Base-by-base conservation (phyloP, 768 basidiomycete species). In the Amanita thiersii region DNA sequence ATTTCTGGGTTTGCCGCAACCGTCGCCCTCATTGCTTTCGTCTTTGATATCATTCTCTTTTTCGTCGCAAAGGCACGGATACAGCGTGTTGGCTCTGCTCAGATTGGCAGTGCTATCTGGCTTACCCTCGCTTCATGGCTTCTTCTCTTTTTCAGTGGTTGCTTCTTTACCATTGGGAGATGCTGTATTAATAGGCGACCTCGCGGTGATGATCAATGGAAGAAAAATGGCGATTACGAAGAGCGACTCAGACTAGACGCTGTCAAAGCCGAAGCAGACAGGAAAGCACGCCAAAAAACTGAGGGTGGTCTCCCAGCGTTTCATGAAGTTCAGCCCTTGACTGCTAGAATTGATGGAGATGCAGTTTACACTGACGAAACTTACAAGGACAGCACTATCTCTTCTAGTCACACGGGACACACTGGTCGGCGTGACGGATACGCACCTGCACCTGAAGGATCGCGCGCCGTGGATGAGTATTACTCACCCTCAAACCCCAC, bases 31-130 rank as follows among this genome's bases (percentile, higher is more conserved):
- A 54, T 88, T 32, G 92, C 93, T 3, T 93, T 97, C 61, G 77
- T 94, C 23, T 92, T 97, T 60, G 96, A 99, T 59, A 63, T 97
- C 44, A 85, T 76, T 50, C 65, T 96, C 44, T 98, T 97, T 66
- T 90, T 88, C 68, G 63, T 94, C 43, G 87, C 87, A 44, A 91
- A 83, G 55, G 65, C 85, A 32, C 78, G 92, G 40, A 84, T 99
- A 59, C 85, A 87, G 57, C 50, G 68, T 3, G 81, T 90, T 14
- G 91, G 87, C 4, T 69, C 69, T 0, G 92, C 94, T 0, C 63
- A 69, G 14, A 83, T 93, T 5, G 93, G 93, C n/a, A 82, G 73
- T 45, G 90, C 86, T 15, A 75, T 93, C 31, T 97, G 93, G 93
- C 65, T 97, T 34, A 90, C 88, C 2, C 75, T 97, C 24, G 83